These are phyloP conservation scores for Termitomyces sp. DNA, from an alignment of 768 basidiomycete species.

Conservation along the genomic window DNA sequence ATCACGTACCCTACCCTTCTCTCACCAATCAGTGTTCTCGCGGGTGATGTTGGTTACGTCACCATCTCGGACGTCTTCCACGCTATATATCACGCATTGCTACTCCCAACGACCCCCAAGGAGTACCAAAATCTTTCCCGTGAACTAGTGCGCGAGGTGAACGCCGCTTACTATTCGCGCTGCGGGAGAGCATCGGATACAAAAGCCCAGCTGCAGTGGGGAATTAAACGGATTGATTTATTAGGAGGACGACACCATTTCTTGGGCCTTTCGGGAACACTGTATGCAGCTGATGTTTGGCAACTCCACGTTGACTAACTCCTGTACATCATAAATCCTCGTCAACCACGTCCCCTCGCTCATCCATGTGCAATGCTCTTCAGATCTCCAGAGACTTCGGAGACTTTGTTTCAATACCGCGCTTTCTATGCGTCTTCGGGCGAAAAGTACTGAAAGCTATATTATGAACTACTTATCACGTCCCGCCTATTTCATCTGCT, in stretches of 20 bases:
- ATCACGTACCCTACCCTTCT: conserved; percentile 28
- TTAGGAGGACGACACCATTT: conserved; percentile 40
- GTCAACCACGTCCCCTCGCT: background rate
- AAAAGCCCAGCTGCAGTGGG: conserved; percentile 35
- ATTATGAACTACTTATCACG: no score
- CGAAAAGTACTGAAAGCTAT: no score
- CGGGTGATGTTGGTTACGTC: conserved; percentile 25
- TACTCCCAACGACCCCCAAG: conserved; percentile 31
- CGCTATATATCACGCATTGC: conserved; percentile 40
- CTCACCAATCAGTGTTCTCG: conserved; percentile 29
- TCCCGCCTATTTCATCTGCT: no score
- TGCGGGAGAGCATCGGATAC: conserved; percentile 25
- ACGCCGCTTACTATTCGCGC: conserved; percentile 40
- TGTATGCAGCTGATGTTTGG: conserved; percentile 36
- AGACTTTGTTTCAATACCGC: background rate
- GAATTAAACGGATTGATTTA: conserved; percentile 52
- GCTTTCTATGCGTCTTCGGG: no score
- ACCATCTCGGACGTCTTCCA: conserved; percentile 46
- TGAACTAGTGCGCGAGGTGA: conserved; percentile 29
- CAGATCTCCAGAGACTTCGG: background rate
- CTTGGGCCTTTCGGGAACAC: conserved; percentile 42
- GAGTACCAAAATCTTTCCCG: conserved; percentile 38
- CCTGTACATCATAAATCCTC: background rate
- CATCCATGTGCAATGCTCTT: no score
- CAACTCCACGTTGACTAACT: conserved; percentile 29